A percentile compares a stretch with the other conserved stretches of the same genome.
Conservation (phyloP, 345 rosid species). For the Gossypium ekmanianum region DNA sequence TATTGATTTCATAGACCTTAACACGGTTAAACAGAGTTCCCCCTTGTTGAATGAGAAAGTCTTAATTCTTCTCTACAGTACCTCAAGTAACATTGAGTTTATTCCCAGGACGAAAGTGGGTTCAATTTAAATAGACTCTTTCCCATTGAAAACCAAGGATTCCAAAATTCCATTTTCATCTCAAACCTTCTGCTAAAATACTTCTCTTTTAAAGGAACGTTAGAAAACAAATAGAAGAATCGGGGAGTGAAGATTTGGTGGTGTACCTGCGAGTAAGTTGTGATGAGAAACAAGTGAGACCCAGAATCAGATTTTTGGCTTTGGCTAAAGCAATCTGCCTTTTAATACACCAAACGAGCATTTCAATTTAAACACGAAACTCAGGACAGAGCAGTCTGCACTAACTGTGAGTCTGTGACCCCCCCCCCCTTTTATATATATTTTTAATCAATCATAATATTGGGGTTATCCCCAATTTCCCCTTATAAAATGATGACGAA, state of each 20-base stretch:
- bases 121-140: conserved; percentile 5
- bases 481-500: no score
- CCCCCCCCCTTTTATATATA: no score
- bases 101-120: neutral
- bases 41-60: neutral
- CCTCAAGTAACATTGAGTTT: neutral
- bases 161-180: neutral
- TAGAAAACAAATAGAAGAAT: no score
- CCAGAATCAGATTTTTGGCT: neutral
- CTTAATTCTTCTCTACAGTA: neutral
- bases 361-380: neutral
- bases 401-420: no score
- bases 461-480: no score
- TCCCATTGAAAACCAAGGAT: neutral
- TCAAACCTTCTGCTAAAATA: neutral
- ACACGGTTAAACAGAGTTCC: neutral
- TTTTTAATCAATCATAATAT: no score
- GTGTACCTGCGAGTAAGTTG: neutral
- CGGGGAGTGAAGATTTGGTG: no score
- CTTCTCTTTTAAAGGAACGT: neutral
- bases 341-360: neutral
- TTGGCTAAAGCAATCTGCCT: neutral
- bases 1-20: neutral
- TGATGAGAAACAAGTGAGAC: neutral
- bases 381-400: no score